A percentile compares a stretch with the other conserved stretches of the same genome.
Evolutionary conservation across 177 flowering plant genomes (phyloP).

Genomic region (Vitis hybrid): DNA sequence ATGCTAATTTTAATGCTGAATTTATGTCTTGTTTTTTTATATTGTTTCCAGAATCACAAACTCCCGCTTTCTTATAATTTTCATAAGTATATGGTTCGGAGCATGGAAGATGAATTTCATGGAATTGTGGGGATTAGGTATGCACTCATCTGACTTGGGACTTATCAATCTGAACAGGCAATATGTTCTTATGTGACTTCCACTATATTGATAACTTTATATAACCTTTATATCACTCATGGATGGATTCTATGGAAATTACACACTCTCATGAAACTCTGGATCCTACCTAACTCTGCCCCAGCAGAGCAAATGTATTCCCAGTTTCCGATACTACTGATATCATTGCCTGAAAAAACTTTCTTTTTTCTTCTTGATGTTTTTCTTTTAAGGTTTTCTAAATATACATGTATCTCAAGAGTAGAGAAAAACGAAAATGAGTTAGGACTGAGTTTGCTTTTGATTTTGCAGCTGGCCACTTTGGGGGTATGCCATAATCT

Average conservation of each 20-base stretch:
- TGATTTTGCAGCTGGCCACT: conserved; percentile 83
- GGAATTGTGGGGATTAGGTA: conserved; percentile 94
- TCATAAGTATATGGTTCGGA: conserved; percentile 90
- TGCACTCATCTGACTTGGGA: not conserved
- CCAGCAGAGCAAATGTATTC: no score
- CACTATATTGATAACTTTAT: not conserved
- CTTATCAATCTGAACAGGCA: not conserved
- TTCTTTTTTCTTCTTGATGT: not conserved
- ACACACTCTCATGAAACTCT: no score
- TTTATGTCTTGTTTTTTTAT: not conserved
- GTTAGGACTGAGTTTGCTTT: conserved; percentile 1
- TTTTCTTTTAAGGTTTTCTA: no score
- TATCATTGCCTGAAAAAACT: not conserved
- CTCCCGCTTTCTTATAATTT: conserved; percentile 83
- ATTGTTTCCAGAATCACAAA: conserved; percentile 70
- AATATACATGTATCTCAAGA: not conserved
- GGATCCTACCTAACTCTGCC: no score
- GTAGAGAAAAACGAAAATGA: not conserved
- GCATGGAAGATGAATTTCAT: conserved; percentile 98
- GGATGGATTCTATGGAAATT: no score
- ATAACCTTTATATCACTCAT: no score
- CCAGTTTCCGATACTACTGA: no score
- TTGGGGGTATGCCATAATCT: conserved; percentile 88
- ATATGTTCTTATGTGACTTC: not conserved
- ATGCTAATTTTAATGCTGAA: not conserved